phyloP scores from a whole-genome alignment of 768 basidiomycete species.

The Mycena sanguinolenta region DNA sequence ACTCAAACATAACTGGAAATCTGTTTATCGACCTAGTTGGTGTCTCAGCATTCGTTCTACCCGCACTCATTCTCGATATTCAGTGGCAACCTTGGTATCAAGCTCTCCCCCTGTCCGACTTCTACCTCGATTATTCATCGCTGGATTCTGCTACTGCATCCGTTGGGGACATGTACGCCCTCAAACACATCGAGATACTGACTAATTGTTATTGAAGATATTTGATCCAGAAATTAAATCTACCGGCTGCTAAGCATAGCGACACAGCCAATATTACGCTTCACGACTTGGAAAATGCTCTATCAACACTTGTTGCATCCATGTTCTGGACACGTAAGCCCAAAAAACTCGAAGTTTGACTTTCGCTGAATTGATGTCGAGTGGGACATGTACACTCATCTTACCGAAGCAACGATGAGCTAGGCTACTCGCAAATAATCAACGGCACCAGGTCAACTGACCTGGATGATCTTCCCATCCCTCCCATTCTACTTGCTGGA shows the following conservation, averaged over 20 bases:
- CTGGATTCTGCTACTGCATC: neutral
- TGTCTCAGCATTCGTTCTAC: neutral
- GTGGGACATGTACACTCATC: conserved; percentile 8
- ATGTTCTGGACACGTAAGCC: too few relatives aligned
- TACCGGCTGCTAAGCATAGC: neutral
- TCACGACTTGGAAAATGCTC: conserved; percentile 17
- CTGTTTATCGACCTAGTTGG: neutral
- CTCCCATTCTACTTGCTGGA: neutral
- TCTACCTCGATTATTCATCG: neutral
- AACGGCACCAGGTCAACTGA: neutral
- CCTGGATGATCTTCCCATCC: neutral
- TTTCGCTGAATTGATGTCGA: neutral
- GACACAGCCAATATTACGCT: conserved; percentile 1
- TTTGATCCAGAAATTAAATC: too few relatives aligned
- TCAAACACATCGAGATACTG: too few relatives aligned
- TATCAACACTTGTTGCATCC: conserved; percentile 10
- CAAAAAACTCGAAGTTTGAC: neutral
- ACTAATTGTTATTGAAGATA: neutral
- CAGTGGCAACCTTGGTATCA: neutral
- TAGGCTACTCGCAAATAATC: neutral
- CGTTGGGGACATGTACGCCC: conserved; percentile 5
- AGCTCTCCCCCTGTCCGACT: neutral
- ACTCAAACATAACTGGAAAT: neutral
- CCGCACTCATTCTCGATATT: neutral
- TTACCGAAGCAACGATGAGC: neutral